Percentiles rank a stretch among this genome's conserved stretches.
These are phyloP conservation scores for Gnomoniopsis sp. DNA, from an alignment of 2,329 filamentous ascomycete genomes.

Conservation along the genomic window DNA sequence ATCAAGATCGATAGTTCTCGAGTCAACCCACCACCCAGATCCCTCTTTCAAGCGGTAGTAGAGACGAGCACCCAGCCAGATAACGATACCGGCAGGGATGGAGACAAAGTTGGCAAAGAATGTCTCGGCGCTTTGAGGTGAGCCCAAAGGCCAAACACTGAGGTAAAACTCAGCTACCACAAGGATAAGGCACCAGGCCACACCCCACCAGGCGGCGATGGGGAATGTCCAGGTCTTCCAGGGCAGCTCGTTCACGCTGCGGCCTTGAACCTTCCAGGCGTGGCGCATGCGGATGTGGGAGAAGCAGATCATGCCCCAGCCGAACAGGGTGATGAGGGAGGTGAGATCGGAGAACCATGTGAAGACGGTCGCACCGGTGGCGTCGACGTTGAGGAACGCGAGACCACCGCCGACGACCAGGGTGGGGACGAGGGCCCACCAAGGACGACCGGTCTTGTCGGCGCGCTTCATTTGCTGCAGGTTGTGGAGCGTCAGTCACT, in stretches of 20 bases:
- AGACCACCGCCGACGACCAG: constrained; percentile 45
- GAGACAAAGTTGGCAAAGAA: constrained; percentile 48
- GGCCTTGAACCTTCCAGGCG: constrained; percentile 38
- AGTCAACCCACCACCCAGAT: constrained; percentile 26
- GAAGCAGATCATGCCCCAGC: constrained; percentile 41
- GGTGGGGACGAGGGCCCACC: constrained; percentile 42
- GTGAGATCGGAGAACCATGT: constrained; percentile 45
- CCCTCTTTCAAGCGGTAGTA: constrained; percentile 34
- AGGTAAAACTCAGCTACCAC: constrained; percentile 46
- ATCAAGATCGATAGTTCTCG: constrained; percentile 33
- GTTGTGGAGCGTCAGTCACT: background rate
- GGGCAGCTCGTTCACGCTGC: constrained; percentile 32
- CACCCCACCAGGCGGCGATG: constrained; percentile 39
- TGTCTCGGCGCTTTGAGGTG: constrained; percentile 28
- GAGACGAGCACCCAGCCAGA: constrained; percentile 37
- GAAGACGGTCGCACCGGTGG: constrained; percentile 40
- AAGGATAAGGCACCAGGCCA: constrained; percentile 40
- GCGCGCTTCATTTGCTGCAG: constrained; percentile 27
- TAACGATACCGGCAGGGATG: constrained; percentile 36
- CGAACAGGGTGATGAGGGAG: constrained; percentile 40
- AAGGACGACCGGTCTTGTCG: constrained; percentile 33
- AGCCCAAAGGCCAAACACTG: constrained; percentile 39
- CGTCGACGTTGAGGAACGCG: constrained; percentile 39
- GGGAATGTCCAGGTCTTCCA: constrained; percentile 44
- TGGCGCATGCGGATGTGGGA: constrained; percentile 40